Base-by-base conservation (phyloP, 106 monocot genomes). In the Dendrobium officinale region DNA sequence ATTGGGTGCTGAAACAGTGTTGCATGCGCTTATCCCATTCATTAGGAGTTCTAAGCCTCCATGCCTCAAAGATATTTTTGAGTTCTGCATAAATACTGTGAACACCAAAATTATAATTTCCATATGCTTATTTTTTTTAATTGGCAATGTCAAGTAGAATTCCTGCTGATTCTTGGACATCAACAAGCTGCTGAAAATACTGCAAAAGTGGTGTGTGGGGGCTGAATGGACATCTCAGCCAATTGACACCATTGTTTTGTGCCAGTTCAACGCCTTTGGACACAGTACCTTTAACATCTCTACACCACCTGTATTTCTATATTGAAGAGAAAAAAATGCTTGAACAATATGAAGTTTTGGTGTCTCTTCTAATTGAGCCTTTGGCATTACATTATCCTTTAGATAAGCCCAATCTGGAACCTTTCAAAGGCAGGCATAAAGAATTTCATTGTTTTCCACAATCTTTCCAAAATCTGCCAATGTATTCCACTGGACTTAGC, bases 1-100 rank as follows among this genome's bases (percentile, higher is more conserved):
- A 84, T 42, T 79, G 72, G 79, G 77, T 43, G 85, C 94, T 68
- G 92, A 82, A 75, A 85, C 81, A 77, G 85, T 48, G 99, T 51
- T 93, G 88, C 85, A 91, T 86, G 20, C 95, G 87, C 41, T 99
- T 87, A 79, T 99, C 98, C 98, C 98, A 99, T 82, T 99, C 98
- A 81, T 99, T 99, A 44, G 98, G 98, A 77, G 98, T 99, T 66
- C 98, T 89, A 1, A 99, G 87, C 76, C 95, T 92, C 98, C 98
- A 99, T 40, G 98, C 95, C 87, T 99, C 98, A 45, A 99, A 85
- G 27, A 99, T 99, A 91, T 99, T 92, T 89, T 95, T 99, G 37
- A 99, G 89, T 45, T 99, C 98, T 75, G 89, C 85, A 87, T 90
- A 95, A 5, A 76, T 84, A 84, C 80, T 90, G 73, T 92, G 88